A percentile compares a stretch with the other conserved stretches of the same genome.
Evolutionary conservation across 169 alveolate species (phyloP).

Genomic region (Eimeria maxima): DNA sequence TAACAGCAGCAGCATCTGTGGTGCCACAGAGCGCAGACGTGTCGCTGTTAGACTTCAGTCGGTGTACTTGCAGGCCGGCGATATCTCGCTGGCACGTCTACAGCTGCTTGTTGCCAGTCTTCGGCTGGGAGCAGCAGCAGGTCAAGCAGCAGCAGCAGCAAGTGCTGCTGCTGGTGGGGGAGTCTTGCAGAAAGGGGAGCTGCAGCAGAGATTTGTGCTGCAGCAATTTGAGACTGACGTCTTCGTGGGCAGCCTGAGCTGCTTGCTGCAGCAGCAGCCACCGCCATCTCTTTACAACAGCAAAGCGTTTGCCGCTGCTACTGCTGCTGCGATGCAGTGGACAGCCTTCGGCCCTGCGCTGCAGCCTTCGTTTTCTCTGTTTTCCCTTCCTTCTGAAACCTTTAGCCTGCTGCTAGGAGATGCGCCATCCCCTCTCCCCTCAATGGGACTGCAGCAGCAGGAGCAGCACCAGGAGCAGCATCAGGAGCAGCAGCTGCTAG

Average conservation of each 20-base stretch:
- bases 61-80: slow-evolving; percentile 2
- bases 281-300: slow-evolving; percentile 36
- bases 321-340: slow-evolving; percentile 15
- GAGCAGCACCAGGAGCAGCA: background rate
- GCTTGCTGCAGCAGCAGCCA: slow-evolving; percentile 64
- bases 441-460: background rate
- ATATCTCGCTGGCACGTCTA: slow-evolving; percentile 25
- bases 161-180: background rate
- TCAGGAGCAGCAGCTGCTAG: slow-evolving; percentile 21
- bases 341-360: background rate
- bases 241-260: slow-evolving; percentile 3
- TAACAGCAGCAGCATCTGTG: slow-evolving; percentile 25
- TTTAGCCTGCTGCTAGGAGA: background rate
- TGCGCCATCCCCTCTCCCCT: background rate
- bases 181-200: background rate
- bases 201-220: background rate
- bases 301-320: slow-evolving; percentile 39
- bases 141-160: background rate
- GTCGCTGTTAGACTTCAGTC: background rate
- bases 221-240: slow-evolving; percentile 21
- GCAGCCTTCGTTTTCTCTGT: background rate
- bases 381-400: background rate
- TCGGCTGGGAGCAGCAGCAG: slow-evolving; percentile 24
- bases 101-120: slow-evolving; percentile 18
- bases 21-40: background rate